Evolutionary conservation across 2,329 filamentous ascomycete species (phyloP), one percentile per base, ranked within the genome.

Genomic region (Pochonia chlamydosporia): DNA sequence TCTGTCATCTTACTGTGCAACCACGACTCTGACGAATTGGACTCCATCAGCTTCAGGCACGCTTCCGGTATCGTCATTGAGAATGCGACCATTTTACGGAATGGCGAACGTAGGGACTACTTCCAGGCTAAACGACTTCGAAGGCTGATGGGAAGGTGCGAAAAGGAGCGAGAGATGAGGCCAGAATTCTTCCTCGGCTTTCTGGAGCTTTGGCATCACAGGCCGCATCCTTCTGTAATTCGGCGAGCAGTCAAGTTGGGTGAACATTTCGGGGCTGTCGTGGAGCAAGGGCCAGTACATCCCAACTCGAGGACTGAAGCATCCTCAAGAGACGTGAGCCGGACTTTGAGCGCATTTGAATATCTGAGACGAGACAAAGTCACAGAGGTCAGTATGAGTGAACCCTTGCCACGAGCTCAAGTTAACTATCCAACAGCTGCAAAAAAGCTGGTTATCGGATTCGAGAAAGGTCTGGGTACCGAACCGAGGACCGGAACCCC

Each of bases 81-180:
- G 45, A 72, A 71, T 51, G 69, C 64, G 6, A 66, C 64, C 9
- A 70, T 72, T 14, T 57, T 69, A 6, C 56, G 60, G 5, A 62
- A 67, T 41, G 71, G 71, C 3, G 58, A 67, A 40, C 60, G 66
- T 18, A 59, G 68, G 18, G 69, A 74, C 49, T 74, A 68, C 52
- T 73, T 72, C 52, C 64, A 68, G 41, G 64, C 69, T 23, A 46
- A 56, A 10, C 49, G 59, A 3, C 61, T 72, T 43, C 62, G 68
- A 16, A 52, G 58, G 2, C 49, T 58, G 31, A 61, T 67, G 55
- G 42, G 54, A 4, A 51, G 53, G 16, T 65, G 60, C 31, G 56
- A 49, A 28, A 53, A 57, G 36, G 57, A 65, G 49, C 60, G 65
- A 7, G 49, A 61, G 13, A 53, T 51, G n/a, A 51, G 59, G 5